Base-by-base conservation (phyloP, 495 filamentous ascomycete species). In the Hypoxylon fragiforme region DNA sequence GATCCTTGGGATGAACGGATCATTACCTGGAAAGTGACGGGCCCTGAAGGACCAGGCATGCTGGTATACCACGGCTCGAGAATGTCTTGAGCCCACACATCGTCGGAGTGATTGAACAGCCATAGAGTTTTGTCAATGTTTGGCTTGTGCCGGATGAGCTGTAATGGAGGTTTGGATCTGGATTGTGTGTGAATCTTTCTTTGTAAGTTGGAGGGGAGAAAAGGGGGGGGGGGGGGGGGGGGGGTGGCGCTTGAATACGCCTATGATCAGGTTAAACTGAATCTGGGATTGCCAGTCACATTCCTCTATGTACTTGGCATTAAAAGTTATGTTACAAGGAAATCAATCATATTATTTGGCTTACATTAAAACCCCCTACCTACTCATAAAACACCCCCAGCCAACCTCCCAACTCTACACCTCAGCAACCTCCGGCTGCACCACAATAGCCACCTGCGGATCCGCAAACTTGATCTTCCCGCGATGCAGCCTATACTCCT, bases 71-170 rank as follows among this genome's bases (percentile, higher is more conserved):
- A 26, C 7, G 26, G 43, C 14, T 45, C 43, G 15, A 45, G n/a
- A 18, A 45, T 45, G 21, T 45, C 26, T 32, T 45, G 43, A 32
- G 28, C 30, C 43, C 43, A 45, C 7, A 34, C 15, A 35, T 35
- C 43, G 16, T 45, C 43, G 28, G 43, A 35, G 18, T 45, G 43
- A 20, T 45, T 45, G 28, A 45, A 45, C 30, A 47, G 18, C 44
- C 32, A 37, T 26, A 47, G 13, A 3, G 44, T 30, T 31, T 47
- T 47, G 18, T 26, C 16, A 12, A 13, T 8, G 11, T 8, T 50
- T 37, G 47, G 47, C 24, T 48, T 18, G 24, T 13, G 14, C 24
- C 24, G 24, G 24, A 28, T 28, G 24, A 28, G 24, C 24, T 28
- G 4, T 28, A 9, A 28, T 28, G 24, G 9, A 28, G 24, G 9